Conservation (phyloP, 2,329 filamentous ascomycete species). For the Shiraia bambusicola region DNA sequence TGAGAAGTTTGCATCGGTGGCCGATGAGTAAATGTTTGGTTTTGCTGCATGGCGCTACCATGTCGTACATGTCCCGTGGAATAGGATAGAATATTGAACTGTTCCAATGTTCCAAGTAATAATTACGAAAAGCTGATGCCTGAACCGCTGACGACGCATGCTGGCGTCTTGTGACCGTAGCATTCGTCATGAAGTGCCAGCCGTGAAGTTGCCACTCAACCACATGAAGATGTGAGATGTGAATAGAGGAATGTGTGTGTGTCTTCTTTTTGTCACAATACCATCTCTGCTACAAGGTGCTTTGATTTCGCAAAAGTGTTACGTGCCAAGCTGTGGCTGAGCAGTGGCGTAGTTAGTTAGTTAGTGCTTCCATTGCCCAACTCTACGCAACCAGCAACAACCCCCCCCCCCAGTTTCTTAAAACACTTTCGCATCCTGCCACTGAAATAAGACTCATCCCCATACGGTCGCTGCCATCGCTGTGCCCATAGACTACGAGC, state of each 20-base stretch:
- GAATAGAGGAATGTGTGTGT: not conserved
- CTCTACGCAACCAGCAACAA: constrained; percentile 22
- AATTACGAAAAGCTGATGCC: constrained; percentile 34
- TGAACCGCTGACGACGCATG: constrained; percentile 39
- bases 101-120: constrained; percentile 6
- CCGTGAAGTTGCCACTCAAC: too few species aligned
- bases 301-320: not conserved
- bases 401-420: constrained; percentile 12
- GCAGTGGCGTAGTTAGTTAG: constrained; percentile 10
- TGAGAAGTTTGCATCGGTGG: constrained; percentile 94
- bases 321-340: too few species aligned
- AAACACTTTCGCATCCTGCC: constrained; percentile 23
- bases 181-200: constrained; percentile 18
- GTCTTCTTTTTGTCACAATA: not conserved
- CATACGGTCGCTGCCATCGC: constrained; percentile 4
- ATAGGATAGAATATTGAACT: constrained; percentile 31
- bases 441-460: constrained; percentile 12
- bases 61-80: constrained; percentile 20
- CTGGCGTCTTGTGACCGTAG: constrained; percentile 30
- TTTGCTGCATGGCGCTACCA: constrained; percentile 49
- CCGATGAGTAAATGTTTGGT: constrained; percentile 72
- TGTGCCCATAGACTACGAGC: constrained; percentile 5
- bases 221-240: not conserved
- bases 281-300: constrained; percentile 8
- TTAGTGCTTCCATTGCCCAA: constrained; percentile 15